phyloP scores from a whole-genome alignment of 257 asterid species.

The Jasminum sambac region DNA sequence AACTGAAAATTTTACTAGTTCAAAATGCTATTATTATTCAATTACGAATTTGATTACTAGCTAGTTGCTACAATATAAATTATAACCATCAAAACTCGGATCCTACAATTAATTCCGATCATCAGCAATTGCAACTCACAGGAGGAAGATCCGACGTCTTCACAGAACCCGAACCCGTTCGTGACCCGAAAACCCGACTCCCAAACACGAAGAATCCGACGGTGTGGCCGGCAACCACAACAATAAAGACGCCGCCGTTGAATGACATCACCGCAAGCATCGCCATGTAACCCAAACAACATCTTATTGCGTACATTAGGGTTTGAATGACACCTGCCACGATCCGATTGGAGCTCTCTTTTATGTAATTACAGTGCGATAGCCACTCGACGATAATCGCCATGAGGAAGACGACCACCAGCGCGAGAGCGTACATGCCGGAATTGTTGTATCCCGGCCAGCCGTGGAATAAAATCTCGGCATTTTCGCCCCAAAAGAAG shows the following conservation, averaged over 20 bases:
- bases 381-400: conserved; percentile 54
- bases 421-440: conserved; percentile 61
- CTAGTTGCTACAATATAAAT: no score
- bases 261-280: conserved; percentile 84
- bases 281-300: conserved; percentile 49
- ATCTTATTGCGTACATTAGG: conserved; percentile 38
- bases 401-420: conserved; percentile 43
- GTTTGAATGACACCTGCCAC: conserved; percentile 42
- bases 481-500: conserved; percentile 66
- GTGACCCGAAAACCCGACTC: conserved; percentile 37
- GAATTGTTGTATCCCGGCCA: conserved; percentile 60
- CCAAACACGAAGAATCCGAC: conserved; percentile 60
- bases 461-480: conserved; percentile 63
- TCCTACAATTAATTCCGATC: not conserved
- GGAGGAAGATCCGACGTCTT: not conserved
- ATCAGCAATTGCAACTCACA: not conserved
- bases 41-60: not conserved
- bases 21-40: not conserved
- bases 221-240: conserved; percentile 56
- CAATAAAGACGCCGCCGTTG: conserved; percentile 60
- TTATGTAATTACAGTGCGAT: conserved; percentile 27
- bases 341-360: conserved; percentile 6
- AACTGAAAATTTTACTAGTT: not conserved
- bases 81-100: not conserved
- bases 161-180: not conserved